Conservation (phyloP, 805 yeast species). For the Candida caryicola region DNA sequence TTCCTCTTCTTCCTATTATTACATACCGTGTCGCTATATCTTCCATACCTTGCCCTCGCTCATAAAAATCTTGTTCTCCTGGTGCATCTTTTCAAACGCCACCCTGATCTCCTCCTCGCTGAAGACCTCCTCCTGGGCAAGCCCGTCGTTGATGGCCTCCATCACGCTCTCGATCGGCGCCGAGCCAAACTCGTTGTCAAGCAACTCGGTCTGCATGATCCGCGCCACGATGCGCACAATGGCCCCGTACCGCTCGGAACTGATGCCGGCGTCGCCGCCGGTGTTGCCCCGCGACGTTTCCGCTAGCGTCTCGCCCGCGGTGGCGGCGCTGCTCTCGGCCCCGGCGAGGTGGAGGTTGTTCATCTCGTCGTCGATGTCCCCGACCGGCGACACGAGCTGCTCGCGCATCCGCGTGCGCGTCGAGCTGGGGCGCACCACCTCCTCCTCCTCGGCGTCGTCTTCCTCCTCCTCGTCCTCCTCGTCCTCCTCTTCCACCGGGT, state of each 20-base stretch:
- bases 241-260: slow-evolving; percentile 30
- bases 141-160: slow-evolving; percentile 30
- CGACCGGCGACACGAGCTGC: slow-evolving; percentile 11
- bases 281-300: slow-evolving; percentile 22
- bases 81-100: slow-evolving; percentile 33
- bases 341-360: slow-evolving; percentile 29
- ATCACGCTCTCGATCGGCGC: slow-evolving; percentile 32
- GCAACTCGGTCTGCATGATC: slow-evolving; percentile 30
- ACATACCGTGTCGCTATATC: slow-evolving; percentile 3
- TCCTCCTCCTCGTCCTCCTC: slow-evolving; percentile 36
- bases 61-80: slow-evolving; percentile 35
- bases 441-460: slow-evolving; percentile 17
- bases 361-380: slow-evolving; percentile 24
- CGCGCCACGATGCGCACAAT: slow-evolving; percentile 32
- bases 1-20: not conserved
- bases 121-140: slow-evolving; percentile 41
- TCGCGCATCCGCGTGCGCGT: slow-evolving; percentile 19
- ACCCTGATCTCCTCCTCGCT: slow-evolving; percentile 26
- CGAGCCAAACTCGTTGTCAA: slow-evolving; percentile 30
- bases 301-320: slow-evolving; percentile 20
- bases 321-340: slow-evolving; percentile 10
- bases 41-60: slow-evolving; percentile 35
- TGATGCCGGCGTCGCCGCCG: slow-evolving; percentile 18
- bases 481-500: slow-evolving; percentile 29
- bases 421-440: slow-evolving; percentile 15